phyloP scores from a whole-genome alignment of 2,329 filamentous ascomycete genomes.

The Zymoseptoria brevis region DNA sequence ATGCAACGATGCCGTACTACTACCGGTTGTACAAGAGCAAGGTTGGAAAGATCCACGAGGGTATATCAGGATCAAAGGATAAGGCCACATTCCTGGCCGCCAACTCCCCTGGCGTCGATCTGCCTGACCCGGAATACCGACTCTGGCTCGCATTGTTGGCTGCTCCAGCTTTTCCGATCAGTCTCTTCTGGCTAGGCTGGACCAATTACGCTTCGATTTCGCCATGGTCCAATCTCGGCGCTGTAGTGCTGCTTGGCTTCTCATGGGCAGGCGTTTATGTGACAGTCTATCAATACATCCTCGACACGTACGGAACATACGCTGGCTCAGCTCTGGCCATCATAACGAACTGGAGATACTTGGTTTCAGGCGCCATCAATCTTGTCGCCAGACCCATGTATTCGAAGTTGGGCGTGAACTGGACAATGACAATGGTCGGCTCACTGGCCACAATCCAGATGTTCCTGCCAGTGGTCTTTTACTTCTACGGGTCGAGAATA shows the following conservation, averaged over 20 bases:
- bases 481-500: constrained; percentile 15
- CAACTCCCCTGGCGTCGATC: constrained; percentile 12
- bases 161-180: constrained; percentile 36
- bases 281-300: constrained; percentile 29
- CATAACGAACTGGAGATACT: constrained; percentile 27
- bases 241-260: constrained; percentile 38
- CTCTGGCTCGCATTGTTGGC: constrained; percentile 41
- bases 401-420: constrained; percentile 34
- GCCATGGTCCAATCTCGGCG: constrained; percentile 41
- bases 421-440: constrained; percentile 36
- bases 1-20: constrained; percentile 9
- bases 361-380: constrained; percentile 34
- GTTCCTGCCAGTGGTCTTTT: constrained; percentile 19
- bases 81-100: too few relatives aligned
- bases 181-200: constrained; percentile 48
- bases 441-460: constrained; percentile 23
- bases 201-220: constrained; percentile 35
- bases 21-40: constrained; percentile 15
- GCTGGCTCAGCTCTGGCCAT: constrained; percentile 36
- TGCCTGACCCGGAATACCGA: constrained; percentile 30
- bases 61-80: constrained; percentile 6
- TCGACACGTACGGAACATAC: constrained; percentile 36
- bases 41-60: constrained; percentile 17
- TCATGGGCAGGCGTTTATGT: constrained; percentile 41
- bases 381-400: constrained; percentile 36